Evolutionary conservation across 805 yeast genomes (phyloP), one percentile per base, ranked within the genome.

Genomic region (Candida koratica): DNA sequence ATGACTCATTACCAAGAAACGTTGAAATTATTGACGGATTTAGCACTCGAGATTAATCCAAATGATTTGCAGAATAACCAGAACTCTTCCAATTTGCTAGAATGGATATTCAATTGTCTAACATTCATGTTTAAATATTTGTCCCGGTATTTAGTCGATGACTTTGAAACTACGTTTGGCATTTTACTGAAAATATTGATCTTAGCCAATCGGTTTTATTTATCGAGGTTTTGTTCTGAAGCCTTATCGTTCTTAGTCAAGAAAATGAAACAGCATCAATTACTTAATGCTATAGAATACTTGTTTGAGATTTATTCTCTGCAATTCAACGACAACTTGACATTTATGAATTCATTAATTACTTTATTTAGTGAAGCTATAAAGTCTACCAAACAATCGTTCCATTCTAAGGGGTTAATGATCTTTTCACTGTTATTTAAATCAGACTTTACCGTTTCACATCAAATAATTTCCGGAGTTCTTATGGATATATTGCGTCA

Each of bases 61-160:
- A 65, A 65, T 42, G 71, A 63, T 35, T 69, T 84, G 18, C 75
- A 77, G 41, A 76, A 75, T 41, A 63, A 69, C 40, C 56, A 69
- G 14, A 69, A 81, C 34, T 67, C 80, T 6, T 69, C 86, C 1
- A 73, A 76, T 42, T 71, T 79, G 0, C 68, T 90, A 26, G 96
- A 93, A 57, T 79, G 86, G 82, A 70, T 81, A 8, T 90, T 90
- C 64, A 85, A 85, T 55, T 69, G 87, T 43, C 57, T 90, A 39
- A 95, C 97, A 4, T 88, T 85, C 54, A 69, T 86, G 27, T 93
- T 90, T 76, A 93, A 93, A 58, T 89, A 90, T 52, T 64, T 90
- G 23, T 73, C 93, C 5, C 75, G 79, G 47, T 62, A 71, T 3
- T 56, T 93, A 32, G 69, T 80, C 0, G 83, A 86, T 48, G 35